A percentile compares a stretch with the other conserved stretches of the same genome.
These are phyloP conservation scores for Geotrichum aggregatum DNA, from an alignment of 1,139 yeast species.

Conservation along the genomic window DNA sequence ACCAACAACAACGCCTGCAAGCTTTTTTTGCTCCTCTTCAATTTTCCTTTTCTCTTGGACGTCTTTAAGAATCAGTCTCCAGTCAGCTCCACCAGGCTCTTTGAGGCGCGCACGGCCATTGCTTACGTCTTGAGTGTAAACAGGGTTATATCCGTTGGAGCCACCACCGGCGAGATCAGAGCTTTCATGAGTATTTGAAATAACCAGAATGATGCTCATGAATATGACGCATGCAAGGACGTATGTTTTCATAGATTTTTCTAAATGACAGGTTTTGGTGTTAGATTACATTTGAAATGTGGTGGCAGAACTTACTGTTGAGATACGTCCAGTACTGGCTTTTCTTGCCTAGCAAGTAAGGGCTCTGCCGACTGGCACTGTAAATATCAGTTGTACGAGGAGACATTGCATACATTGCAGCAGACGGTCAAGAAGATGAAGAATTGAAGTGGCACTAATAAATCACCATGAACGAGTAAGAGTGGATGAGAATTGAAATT, in stretches of 20 bases:
- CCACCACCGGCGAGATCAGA: background rate
- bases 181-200: constrained; percentile 8
- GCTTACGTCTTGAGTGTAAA: background rate
- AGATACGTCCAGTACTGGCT: background rate
- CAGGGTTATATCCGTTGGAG: background rate
- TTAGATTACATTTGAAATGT: background rate
- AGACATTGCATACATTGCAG: constrained; percentile 10
- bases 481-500: background rate
- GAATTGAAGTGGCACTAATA: background rate
- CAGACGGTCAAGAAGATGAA: background rate
- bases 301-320: constrained; percentile 7
- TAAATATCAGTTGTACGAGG: constrained; percentile 8
- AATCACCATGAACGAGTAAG: too few relatives aligned
- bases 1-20: background rate
- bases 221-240: constrained; percentile 14
- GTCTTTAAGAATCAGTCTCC: constrained; percentile 20
- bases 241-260: constrained; percentile 13
- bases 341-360: background rate
- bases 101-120: background rate
- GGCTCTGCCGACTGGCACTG: background rate
- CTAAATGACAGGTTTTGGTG: background rate
- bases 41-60: constrained; percentile 20
- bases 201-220: constrained; percentile 9
- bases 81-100: constrained; percentile 22
- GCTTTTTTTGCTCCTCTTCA: constrained; percentile 16